phyloP scores from a whole-genome alignment of 805 yeast genomes.

The Candida koratica region DNA sequence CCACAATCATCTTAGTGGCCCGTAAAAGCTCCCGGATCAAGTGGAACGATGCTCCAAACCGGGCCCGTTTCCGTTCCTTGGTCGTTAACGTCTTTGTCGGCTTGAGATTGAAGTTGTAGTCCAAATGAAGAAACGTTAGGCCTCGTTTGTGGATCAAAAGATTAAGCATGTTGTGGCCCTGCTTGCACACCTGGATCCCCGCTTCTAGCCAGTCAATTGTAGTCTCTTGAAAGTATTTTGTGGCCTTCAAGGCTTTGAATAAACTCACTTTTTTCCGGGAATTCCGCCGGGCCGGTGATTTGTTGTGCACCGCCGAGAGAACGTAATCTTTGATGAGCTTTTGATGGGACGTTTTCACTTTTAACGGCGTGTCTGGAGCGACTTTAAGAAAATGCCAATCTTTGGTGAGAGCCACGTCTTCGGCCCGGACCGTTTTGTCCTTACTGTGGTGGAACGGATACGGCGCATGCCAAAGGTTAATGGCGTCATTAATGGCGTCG shows the following conservation, averaged over 20 bases:
- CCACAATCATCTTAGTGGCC: constrained; percentile 81
- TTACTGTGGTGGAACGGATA: constrained; percentile 76
- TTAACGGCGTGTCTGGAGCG: constrained; percentile 58
- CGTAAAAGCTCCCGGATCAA: constrained; percentile 84
- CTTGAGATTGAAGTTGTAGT: constrained; percentile 90
- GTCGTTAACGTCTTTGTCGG: constrained; percentile 96
- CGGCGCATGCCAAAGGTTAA: constrained; percentile 76
- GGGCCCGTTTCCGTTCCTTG: constrained; percentile 89
- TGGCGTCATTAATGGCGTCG: constrained; percentile 32
- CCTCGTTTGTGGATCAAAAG: constrained; percentile 87
- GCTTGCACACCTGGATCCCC: constrained; percentile 87
- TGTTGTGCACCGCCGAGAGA: constrained; percentile 61
- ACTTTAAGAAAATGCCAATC: constrained; percentile 76
- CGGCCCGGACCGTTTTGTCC: constrained; percentile 73
- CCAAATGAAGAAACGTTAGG: constrained; percentile 85
- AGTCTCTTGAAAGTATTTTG: constrained; percentile 89
- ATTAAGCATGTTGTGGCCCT: constrained; percentile 92
- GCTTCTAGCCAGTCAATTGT: constrained; percentile 98
- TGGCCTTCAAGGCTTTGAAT: constrained; percentile 61
- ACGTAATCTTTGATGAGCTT: constrained; percentile 77
- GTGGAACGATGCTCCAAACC: constrained; percentile 97
- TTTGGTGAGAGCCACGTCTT: constrained; percentile 84
- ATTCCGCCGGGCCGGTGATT: constrained; percentile 33
- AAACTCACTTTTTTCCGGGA: constrained; percentile 53
- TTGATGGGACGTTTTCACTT: constrained; percentile 84